Evolutionary conservation across 1,284 basidiomycete species (phyloP), one percentile per base, ranked within the genome.

Genomic region (Leccinum glutinopallens): DNA sequence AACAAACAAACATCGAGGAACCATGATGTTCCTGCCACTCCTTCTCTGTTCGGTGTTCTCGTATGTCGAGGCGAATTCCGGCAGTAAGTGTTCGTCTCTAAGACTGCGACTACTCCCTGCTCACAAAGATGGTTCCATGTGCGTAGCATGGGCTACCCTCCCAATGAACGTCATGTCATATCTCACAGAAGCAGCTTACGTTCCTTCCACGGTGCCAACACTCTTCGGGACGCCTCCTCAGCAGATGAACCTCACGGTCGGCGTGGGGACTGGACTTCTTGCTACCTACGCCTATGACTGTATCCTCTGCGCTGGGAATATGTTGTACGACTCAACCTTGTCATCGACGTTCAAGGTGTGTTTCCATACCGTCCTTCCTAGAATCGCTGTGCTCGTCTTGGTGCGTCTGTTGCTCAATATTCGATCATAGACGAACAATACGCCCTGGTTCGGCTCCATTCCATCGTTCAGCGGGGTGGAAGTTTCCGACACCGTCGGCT

Each of bases 341-440:
- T 76, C 75, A 4, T 70, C 75, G 12, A 72, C 73, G 2, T 73
- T 63, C 39, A 39, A 72, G 67, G 75, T 76, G 22, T n/a, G 72
- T 65, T 25, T 13, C 5, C n/a, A 25, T n/a, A 33, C 4, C 12
- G 7, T 56, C 25, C 55, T 22, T 22, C 6, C 6, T 13, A 57
- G 17, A 12, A 13, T 57, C n/a, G 5, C 4, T 25, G 49, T 9
- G 8, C 25, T 2, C 46, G 9, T 37, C 9, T 37, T 22, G 19
- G n/a, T 9, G 7, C 25, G 10, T 3, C 6, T 15, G 32, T 41
- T 60, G 12, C 59, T 61, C 8, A 67, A 41, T 10, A 10, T 19
- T 19, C n/a, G 15, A 10, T 55, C 4, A 1, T 55, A 75, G 71
- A 65, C 71, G 2, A 70, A 73, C 15, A 59, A 66, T 17, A 66